Evolutionary conservation across 768 basidiomycete genomes (phyloP), one percentile per base, ranked within the genome.

Genomic region (Obba rivulosa): DNA sequence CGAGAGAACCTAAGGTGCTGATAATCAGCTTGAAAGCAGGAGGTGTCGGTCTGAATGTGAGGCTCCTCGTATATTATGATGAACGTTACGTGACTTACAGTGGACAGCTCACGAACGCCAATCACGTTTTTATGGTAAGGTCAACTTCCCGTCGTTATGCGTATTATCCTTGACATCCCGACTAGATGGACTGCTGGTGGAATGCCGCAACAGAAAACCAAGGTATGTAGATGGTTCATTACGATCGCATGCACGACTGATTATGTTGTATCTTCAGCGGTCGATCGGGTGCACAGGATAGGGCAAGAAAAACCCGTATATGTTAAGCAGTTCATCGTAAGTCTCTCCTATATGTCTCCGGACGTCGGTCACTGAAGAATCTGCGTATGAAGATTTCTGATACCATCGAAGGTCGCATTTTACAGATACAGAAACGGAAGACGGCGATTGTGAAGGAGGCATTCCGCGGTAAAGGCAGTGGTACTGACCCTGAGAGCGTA

Each of bases 121-220:
- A 92, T 59, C 75, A 91, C 65, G 90, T 92, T 10, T 92, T 87
- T 62, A 87, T 92, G 87, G 88, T 85, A 55, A 51, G 71, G n/a
- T n/a, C 58, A 3, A 20, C 18, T 24, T 10, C 34, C 39, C 14
- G 2, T 21, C 9, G 36, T 17, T 24, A 8, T n/a, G 34, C 16
- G 21, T 8, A 23, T 8, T 20, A 23, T 11, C 2, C n/a, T 10
- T 13, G n/a, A 49, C 2, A 53, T 34, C 22, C 10, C 28, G 34
- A 13, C 48, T 31, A 91, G 88, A 92, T 92, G 88, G 89, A 91
- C 58, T 92, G 87, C 56, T 91, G 89, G 89, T 92, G 89, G 89
- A 92, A 91, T 62, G 79, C 85, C 4, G 87, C 88, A 0, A 81
- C 76, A 3, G 90, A 92, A 61, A 81, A 81, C 44, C 89, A 92